Conservation (phyloP, 2,329 filamentous ascomycete species). For the Clarireedia sp. region DNA sequence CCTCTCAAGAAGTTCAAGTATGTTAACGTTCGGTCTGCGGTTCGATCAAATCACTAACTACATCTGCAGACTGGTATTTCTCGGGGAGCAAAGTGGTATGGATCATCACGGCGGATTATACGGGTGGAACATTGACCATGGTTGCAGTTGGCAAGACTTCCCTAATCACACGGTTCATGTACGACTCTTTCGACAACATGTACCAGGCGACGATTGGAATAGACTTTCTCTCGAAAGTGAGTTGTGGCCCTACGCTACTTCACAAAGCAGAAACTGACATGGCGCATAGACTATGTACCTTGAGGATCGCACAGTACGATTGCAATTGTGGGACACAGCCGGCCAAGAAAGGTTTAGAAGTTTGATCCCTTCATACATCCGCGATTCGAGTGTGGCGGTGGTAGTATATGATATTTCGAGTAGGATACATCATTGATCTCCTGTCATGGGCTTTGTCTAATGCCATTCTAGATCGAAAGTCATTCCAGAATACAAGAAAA, state of each 20-base stretch:
- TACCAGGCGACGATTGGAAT: slow-evolving; percentile 99
- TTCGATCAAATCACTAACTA: slow-evolving; percentile 15
- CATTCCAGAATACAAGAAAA: slow-evolving; percentile 97
- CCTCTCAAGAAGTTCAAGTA: slow-evolving; percentile 99
- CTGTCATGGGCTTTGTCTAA: slow-evolving; percentile 12
- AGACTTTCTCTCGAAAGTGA: slow-evolving; percentile 95
- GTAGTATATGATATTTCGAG: slow-evolving; percentile 98
- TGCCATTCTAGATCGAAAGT: slow-evolving; percentile 64
- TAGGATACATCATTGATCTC: slow-evolving; percentile 32
- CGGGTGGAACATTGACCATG: slow-evolving; percentile 13
- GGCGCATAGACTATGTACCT: slow-evolving; percentile 86
- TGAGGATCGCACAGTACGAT: slow-evolving; percentile 91
- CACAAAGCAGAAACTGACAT: slow-evolving; percentile 13
- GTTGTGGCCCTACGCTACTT: slow-evolving; percentile 15
- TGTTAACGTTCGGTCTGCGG: slow-evolving; percentile 14
- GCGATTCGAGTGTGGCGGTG: slow-evolving; percentile 94
- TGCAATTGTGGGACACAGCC: slow-evolving; percentile 97
- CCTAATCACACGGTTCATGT: slow-evolving; percentile 98
- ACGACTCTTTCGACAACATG: slow-evolving; percentile 99
- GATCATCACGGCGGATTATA: slow-evolving; percentile 15
- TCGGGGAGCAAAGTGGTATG: slow-evolving; percentile 97
- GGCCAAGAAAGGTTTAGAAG: slow-evolving; percentile 96
- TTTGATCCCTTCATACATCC: slow-evolving; percentile 95
- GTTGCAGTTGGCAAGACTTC: slow-evolving; percentile 93
- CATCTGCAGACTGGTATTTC: slow-evolving; percentile 72